phyloP scores from a whole-genome alignment of 805 yeast species.

The Candida sanyiensis region DNA sequence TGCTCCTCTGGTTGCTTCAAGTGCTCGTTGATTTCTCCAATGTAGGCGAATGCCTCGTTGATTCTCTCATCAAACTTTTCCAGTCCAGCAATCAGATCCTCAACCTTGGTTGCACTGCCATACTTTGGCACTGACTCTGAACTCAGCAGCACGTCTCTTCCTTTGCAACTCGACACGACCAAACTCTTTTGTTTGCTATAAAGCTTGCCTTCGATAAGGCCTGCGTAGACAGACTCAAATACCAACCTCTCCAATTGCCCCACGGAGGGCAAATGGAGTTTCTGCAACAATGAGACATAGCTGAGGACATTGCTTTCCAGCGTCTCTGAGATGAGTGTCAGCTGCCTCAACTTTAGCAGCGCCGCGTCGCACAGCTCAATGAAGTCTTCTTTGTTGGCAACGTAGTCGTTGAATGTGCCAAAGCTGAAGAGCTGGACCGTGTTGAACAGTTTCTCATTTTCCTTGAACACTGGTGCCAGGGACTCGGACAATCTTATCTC shows the following conservation, averaged over 20 bases:
- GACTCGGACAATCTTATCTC: slow-evolving; percentile 16
- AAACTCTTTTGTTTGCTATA: slow-evolving; percentile 17
- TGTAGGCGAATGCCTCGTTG: slow-evolving; percentile 10
- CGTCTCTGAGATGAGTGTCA: slow-evolving; percentile 19
- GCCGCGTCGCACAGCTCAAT: slow-evolving; percentile 14
- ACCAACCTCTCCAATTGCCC: slow-evolving; percentile 19
- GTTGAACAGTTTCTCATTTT: slow-evolving; percentile 12
- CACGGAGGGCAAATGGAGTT: slow-evolving; percentile 6
- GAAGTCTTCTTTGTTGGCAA: slow-evolving; percentile 6
- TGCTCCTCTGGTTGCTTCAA: background rate
- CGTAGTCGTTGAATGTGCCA: slow-evolving; percentile 20
- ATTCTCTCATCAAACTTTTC: slow-evolving; percentile 14
- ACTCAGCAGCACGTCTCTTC: slow-evolving; percentile 21
- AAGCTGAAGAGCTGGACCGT: slow-evolving; percentile 25
- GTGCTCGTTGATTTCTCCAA: slow-evolving; percentile 7
- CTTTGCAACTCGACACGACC: slow-evolving; percentile 17
- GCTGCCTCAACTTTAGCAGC: slow-evolving; percentile 19
- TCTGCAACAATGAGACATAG: slow-evolving; percentile 13
- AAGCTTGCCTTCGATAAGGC: slow-evolving; percentile 19
- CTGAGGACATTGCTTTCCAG: slow-evolving; percentile 12
- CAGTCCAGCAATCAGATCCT: slow-evolving; percentile 15
- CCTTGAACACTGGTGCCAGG: background rate
- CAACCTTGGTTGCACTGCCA: slow-evolving; percentile 1
- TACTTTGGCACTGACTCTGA: slow-evolving; percentile 10
- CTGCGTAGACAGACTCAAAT: slow-evolving; percentile 17